Percentiles rank a stretch among this genome's conserved stretches.
These are phyloP conservation scores for Coprinellus aureogranulatus DNA, from an alignment of 768 basidiomycete species.

Conservation along the genomic window DNA sequence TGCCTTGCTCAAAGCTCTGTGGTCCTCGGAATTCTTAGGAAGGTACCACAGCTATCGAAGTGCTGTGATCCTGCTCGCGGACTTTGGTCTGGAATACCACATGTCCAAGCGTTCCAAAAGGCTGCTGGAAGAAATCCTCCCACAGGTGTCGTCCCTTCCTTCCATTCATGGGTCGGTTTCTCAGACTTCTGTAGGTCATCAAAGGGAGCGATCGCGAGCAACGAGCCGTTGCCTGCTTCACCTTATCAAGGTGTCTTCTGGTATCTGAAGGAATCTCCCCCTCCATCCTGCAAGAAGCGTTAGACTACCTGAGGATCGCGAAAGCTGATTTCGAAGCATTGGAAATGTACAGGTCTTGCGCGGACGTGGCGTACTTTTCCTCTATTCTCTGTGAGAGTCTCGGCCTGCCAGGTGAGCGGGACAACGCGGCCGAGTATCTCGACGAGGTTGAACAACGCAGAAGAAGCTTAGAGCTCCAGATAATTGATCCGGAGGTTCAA, in stretches of 20 bases:
- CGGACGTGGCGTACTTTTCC: constrained; percentile 71
- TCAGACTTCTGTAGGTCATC: constrained; percentile 48
- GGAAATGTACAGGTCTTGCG: constrained; percentile 55
- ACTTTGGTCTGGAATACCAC: constrained; percentile 73
- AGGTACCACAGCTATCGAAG: constrained; percentile 66
- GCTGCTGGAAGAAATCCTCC: constrained; percentile 76
- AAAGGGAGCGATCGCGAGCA: constrained; percentile 72
- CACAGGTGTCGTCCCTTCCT: constrained; percentile 52
- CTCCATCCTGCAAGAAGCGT: constrained; percentile 50
- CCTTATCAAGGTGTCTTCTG: constrained; percentile 71
- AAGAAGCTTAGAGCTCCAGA: constrained; percentile 39
- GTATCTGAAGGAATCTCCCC: constrained; percentile 49
- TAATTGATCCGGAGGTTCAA: constrained; percentile 51
- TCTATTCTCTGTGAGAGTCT: constrained; percentile 74
- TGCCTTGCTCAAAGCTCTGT: constrained; percentile 66
- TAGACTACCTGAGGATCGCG: constrained; percentile 59
- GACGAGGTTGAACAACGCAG: constrained; percentile 40
- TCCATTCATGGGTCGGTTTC: neutral
- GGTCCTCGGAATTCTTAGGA: constrained; percentile 78
- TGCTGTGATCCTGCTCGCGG: constrained; percentile 70
- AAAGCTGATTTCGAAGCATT: constrained; percentile 64
- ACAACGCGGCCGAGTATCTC: constrained; percentile 52
- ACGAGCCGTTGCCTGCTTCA: constrained; percentile 72
- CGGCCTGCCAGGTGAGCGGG: constrained; percentile 51
- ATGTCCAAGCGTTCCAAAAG: constrained; percentile 63